Percentiles rank a stretch among this genome's conserved stretches.
phyloP scores from a whole-genome alignment of 352 stramenopile genomes.

The Globisporangium viniferum region DNA sequence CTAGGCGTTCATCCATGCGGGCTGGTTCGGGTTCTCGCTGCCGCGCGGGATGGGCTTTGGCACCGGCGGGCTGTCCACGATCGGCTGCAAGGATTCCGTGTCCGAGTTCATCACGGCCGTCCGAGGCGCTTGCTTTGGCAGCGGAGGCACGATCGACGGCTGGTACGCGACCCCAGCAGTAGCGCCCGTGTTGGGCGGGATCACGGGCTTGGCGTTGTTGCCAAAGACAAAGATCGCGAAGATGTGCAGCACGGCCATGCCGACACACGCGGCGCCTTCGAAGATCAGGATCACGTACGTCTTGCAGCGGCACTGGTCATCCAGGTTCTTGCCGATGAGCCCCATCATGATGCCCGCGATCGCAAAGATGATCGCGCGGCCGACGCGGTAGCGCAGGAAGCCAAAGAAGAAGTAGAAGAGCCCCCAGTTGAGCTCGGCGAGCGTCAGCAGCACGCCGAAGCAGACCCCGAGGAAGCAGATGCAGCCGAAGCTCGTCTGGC shows the following conservation, averaged over 20 bases:
- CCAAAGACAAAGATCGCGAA: constrained; percentile 44
- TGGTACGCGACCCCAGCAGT: constrained; percentile 1
- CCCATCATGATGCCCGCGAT: constrained; percentile 63
- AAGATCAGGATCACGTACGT: constrained; percentile 50
- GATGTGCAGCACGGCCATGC: constrained; percentile 35
- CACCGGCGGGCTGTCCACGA: neutral
- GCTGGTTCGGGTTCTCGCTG: constrained; percentile 7
- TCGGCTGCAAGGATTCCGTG: neutral
- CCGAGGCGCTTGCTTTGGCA: constrained; percentile 9
- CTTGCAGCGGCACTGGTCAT: constrained; percentile 47
- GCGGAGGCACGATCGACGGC: neutral
- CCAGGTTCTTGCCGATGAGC: constrained; percentile 54
- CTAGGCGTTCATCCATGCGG: constrained; percentile 20
- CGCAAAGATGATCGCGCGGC: constrained; percentile 47
- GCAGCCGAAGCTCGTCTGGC: constrained; percentile 59
- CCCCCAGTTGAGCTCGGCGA: constrained; percentile 61
- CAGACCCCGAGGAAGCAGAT: constrained; percentile 69
- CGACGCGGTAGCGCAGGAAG: constrained; percentile 73
- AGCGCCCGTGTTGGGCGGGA: neutral
- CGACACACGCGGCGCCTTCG: constrained; percentile 52
- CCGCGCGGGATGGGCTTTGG: constrained; percentile 1
- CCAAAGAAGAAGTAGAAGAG: constrained; percentile 81
- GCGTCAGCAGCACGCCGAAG: constrained; percentile 54
- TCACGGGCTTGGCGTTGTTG: constrained; percentile 41
- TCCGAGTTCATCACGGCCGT: neutral